A percentile compares a stretch with the other conserved stretches of the same genome.
phyloP scores from a whole-genome alignment of 192 early-diverging fungal species.

The Borealophlyctis nickersoniae region DNA sequence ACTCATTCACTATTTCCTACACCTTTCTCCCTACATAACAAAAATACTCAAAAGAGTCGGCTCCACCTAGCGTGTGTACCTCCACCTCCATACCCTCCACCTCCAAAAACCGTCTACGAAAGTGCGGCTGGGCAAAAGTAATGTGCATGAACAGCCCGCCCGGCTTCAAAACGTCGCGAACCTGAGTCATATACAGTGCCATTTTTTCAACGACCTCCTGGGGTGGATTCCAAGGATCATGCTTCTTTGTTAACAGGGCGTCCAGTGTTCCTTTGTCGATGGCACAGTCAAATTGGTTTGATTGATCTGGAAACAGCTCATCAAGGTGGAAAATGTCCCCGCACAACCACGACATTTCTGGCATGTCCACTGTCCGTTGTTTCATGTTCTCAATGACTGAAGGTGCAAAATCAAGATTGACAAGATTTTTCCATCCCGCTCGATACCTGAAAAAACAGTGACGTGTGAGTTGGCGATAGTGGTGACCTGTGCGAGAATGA shows the following conservation, averaged over 20 bases:
- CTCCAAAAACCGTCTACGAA: slow-evolving; percentile 70
- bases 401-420: slow-evolving; percentile 78
- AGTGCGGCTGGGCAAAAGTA: slow-evolving; percentile 90
- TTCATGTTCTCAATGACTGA: slow-evolving; percentile 78
- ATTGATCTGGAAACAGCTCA: slow-evolving; percentile 19
- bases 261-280: slow-evolving; percentile 93
- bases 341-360: slow-evolving; percentile 51
- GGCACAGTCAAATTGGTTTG: slow-evolving; percentile 60
- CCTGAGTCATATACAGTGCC: slow-evolving; percentile 70
- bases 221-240: slow-evolving; percentile 85
- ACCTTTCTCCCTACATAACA: slow-evolving; percentile 11
- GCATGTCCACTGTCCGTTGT: slow-evolving; percentile 41
- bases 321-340: slow-evolving; percentile 69
- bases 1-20: too few species aligned
- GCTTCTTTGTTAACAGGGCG: slow-evolving; percentile 79
- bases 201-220: slow-evolving; percentile 66
- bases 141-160: slow-evolving; percentile 83
- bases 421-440: slow-evolving; percentile 18
- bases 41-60: slow-evolving; percentile 30
- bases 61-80: slow-evolving; percentile 48
- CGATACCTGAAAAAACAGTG: slow-evolving; percentile 1
- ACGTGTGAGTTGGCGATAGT: not conserved
- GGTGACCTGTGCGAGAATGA: too few species aligned
- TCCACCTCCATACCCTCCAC: slow-evolving; percentile 45
- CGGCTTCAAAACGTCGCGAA: slow-evolving; percentile 67